Base-by-base conservation (phyloP, 2,329 filamentous ascomycete species). In the Colletotrichum falcatum region DNA sequence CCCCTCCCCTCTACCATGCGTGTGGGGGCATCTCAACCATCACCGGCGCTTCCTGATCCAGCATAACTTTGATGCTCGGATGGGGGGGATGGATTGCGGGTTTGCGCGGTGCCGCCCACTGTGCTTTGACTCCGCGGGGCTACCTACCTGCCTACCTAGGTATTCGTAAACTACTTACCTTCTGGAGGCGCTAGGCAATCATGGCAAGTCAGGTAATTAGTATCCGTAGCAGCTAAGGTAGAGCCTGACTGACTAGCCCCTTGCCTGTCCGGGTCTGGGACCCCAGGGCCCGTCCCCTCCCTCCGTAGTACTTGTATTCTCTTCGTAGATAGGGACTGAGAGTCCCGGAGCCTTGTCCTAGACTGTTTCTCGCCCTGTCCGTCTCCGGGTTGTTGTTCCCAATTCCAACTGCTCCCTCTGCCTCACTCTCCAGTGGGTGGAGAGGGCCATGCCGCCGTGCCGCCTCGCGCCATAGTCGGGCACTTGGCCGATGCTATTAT, bases 321-420 rank as follows among this genome's bases (percentile, higher is more conserved):
- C n/a, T n/a, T n/a, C n/a, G n/a, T n/a, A n/a, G n/a, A n/a, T n/a
- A n/a, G n/a, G n/a, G n/a, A 23, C 39, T 28, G n/a, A 28, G 46
- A 18, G 61, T 46, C 30, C 16, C 35, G 14, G 61, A 33, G 66
- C 61, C 66, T 49, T 58, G 61, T 54, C 61, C 66, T 37, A 46
- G 30, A 30, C 9, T 58, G 66, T 61, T 66, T 66, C 66, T 55
- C 35, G 28, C 62, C 54, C 46, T 63, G 66, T 46, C 61, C 44
- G 58, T 49, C 58, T 61, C 42, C 42, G 28, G 42, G 23, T 7
- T 16, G 23, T 59, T 44, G 37, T 28, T 28, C 35, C 55, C 23
- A 42, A 28, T 28, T 33, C 51, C 28, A n/a, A 54, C 20, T 54
- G 30, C 30, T 35, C 18, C 20, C 20, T 23, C n/a, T n/a, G n/a